Conservation (phyloP, 768 basidiomycete species). For the Leccinum boreale region DNA sequence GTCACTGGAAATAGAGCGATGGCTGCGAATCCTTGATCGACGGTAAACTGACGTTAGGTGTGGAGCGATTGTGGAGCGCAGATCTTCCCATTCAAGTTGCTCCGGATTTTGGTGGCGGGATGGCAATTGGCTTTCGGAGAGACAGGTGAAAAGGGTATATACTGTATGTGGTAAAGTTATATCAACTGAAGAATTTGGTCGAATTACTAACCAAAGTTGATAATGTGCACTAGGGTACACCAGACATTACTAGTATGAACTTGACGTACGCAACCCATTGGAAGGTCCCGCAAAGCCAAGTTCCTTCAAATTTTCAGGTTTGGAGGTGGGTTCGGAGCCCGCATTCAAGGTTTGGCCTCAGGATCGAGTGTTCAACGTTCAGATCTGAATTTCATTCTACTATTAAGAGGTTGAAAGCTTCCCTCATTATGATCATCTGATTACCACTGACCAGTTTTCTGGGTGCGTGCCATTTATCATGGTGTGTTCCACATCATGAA, state of each 20-base stretch:
- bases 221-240: no score
- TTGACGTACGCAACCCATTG: neutral
- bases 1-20: neutral
- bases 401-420: neutral
- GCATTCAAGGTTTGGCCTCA: no score
- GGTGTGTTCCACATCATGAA: neutral
- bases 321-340: neutral
- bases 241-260: no score
- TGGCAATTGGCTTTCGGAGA: neutral
- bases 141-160: neutral
- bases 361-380: no score
- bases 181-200: neutral
- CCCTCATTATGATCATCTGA: neutral
- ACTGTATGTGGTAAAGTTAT: neutral
- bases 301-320: neutral
- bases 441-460: neutral
- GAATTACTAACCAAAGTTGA: neutral
- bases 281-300: neutral
- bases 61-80: neutral
- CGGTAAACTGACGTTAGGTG: slow-evolving; percentile 1
- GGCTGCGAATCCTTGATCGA: slow-evolving; percentile 14
- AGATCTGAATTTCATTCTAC: neutral
- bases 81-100: slow-evolving; percentile 4
- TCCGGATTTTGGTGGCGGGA: neutral
- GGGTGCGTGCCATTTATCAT: neutral